A percentile compares a stretch with the other conserved stretches of the same genome.
Evolutionary conservation across 805 yeast genomes (phyloP).

Genomic region (Ogataea kodamae): DNA sequence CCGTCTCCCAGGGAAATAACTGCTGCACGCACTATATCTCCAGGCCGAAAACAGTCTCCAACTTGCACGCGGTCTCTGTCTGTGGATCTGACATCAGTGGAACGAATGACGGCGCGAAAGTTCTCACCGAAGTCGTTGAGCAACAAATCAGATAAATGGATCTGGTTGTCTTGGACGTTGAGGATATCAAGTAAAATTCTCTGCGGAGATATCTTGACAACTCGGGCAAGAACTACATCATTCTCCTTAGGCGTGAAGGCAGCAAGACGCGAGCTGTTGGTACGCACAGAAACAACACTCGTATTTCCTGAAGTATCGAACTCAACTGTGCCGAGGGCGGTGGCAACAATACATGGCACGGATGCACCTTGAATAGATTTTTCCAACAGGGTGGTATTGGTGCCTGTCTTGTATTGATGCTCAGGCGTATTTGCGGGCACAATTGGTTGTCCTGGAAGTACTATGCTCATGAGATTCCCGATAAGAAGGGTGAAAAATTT

Average conservation of each 20-base stretch:
- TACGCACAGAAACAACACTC: constrained; percentile 7
- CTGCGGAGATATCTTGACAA: constrained; percentile 59
- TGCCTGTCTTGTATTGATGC: constrained; percentile 53
- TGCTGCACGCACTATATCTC: constrained; percentile 84
- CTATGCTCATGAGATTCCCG: constrained; percentile 40
- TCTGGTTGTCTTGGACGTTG: constrained; percentile 27
- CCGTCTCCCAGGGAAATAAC: constrained; percentile 94
- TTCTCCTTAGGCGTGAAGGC: constrained; percentile 74
- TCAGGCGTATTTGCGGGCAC: constrained; percentile 48
- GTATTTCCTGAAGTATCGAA: constrained; percentile 29
- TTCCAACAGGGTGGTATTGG: constrained; percentile 55
- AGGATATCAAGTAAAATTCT: constrained; percentile 79
- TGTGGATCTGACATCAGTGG: constrained; percentile 86
- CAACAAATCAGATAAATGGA: constrained; percentile 15
- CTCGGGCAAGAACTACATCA: constrained; percentile 75
- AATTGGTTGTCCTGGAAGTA: constrained; percentile 80
- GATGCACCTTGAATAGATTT: constrained; percentile 38
- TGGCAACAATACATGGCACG: constrained; percentile 47
- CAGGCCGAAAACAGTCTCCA: constrained; percentile 78
- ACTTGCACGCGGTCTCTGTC: constrained; percentile 85
- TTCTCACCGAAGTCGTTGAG: constrained; percentile 75
- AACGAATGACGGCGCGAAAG: constrained; percentile 79
- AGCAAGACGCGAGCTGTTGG: constrained; percentile 21
- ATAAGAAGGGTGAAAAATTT: constrained; percentile 13
- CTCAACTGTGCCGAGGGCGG: constrained; percentile 58